phyloP scores from a whole-genome alignment of 2,329 filamentous ascomycete genomes.

The Trichoderma brevicompactum region DNA sequence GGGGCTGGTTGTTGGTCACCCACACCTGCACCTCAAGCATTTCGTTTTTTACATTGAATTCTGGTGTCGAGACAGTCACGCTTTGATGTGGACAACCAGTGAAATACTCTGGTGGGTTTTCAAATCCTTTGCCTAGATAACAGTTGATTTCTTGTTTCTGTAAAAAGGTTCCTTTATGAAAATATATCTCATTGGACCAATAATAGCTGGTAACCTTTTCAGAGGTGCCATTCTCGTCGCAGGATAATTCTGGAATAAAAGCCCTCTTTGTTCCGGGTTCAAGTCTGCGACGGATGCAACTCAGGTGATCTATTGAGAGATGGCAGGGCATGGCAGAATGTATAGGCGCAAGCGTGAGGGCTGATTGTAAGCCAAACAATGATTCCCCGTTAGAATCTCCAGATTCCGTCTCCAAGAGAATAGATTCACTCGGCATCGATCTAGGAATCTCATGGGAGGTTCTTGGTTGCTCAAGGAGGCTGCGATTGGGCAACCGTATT shows the following conservation, averaged over 20 bases:
- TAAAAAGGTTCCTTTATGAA: background rate
- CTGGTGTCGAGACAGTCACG: background rate
- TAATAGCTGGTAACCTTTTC: background rate
- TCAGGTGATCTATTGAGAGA: conserved; percentile 2
- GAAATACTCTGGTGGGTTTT: background rate
- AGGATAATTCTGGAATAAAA: conserved; percentile 7
- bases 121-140: background rate
- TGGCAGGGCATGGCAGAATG: conserved; percentile 5
- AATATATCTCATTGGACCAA: conserved; percentile 24
- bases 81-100: conserved; percentile 17
- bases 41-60: background rate
- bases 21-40: conserved; percentile 8
- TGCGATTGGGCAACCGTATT: conserved; percentile 6
- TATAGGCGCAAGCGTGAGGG: conserved; percentile 8
- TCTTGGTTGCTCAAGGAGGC: background rate
- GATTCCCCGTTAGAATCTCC: background rate
- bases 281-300: background rate
- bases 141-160: conserved; percentile 14
- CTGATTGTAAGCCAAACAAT: background rate
- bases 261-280: background rate
- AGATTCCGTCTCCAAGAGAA: background rate
- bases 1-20: conserved; percentile 1
- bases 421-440: background rate
- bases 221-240: background rate
- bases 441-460: background rate